Evolutionary conservation across 1,139 yeast species (phyloP), one percentile per base, ranked within the genome.

Genomic region (Pichia sp.): DNA sequence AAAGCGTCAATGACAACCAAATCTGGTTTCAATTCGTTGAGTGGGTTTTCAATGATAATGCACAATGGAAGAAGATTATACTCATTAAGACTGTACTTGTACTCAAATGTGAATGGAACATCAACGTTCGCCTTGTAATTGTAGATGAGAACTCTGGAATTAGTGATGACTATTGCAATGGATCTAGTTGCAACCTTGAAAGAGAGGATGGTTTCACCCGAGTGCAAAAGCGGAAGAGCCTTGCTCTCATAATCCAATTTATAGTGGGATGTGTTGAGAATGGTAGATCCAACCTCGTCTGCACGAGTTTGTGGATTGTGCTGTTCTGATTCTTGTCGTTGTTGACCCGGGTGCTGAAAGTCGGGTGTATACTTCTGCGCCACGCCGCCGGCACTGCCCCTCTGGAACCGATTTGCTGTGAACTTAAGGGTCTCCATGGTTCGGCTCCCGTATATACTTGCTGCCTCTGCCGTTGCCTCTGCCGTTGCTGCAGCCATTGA

Each of bases 111-210:
- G 24, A 74, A 64, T 0, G 93, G 86, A 4, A 70, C 61, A 19
- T 64, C 57, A 42, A 79, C 83, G 9, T 73, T 67, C 1, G 86
- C 72, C 37, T 67, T 63, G 52, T 79, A 82, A 38, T 74, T 66
- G 91, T 94, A 87, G 5, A 81, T 80, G 50, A 73, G 70, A 23
- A 81, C 66, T 28, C 74, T 63, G 12, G 66, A 59, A 20, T 62
- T 64, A 16, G 76, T 67, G 5, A 75, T 63, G 8, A 73, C 66
- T 22, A 81, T 61, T 0, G 85, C 77, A 3, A 85, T 70, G n/a
- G 33, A 25, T 14, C 32, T 32, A 3, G 28, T 19, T 8, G 16
- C 33, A 7, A 22, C 29, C 17, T 33, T 27, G 7, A 30, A 30
- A 22, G 30, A 30, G 13, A 36, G 5, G 10, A 37, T 30, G 7